Base-by-base conservation (phyloP, 306 rosid species). In the Castanea crenata region DNA sequence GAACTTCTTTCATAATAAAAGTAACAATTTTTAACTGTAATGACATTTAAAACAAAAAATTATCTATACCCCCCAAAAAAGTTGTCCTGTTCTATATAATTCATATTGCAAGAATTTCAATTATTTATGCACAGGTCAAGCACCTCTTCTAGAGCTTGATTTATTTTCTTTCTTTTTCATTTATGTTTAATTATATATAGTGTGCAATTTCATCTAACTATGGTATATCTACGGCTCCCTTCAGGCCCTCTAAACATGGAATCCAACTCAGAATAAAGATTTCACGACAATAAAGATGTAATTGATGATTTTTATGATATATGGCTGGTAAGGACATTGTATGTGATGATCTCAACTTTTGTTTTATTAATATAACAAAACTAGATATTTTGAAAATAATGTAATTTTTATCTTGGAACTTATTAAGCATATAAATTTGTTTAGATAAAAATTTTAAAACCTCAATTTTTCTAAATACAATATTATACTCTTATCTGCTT, bases 311-410 rank as follows among this genome's bases (percentile, higher is more conserved):
- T 87, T 32, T 89, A 87, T 69, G 54, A 56, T 57, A 80, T 87
- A 4, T 89, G 90, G 93, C 87, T 89, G 58, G 91, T 85, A 84
- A 83, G 85, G 44, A 38, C 44, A 38, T 38, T 38, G 10, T 38
- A 2, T 38, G 11, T 38, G 44, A 38, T 7, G 44, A 1, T 38
- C 44, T 38, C 44, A 38, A 38, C 10, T 7, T 38, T 38, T 7
- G 3, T 38, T 38, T 38, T 7, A 38, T 38, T 7, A 38, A 38
- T 38, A 38, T 38, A 7, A 38, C 44, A 7, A 38, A 38, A 38
- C 44, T 38, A 38, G 3, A 7, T 38, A 38, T 38, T 38, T 38
- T 38, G 44, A 38, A 38, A 6, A 1, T 35, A 35, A 34, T 6
- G 41, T 1, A 35, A 35, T 35, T 35, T 35, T 35, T 35, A 35